Percentiles rank a stretch among this genome's conserved stretches.
Evolutionary conservation across 768 basidiomycete genomes (phyloP).

Genomic region (Russula dissimulans): DNA sequence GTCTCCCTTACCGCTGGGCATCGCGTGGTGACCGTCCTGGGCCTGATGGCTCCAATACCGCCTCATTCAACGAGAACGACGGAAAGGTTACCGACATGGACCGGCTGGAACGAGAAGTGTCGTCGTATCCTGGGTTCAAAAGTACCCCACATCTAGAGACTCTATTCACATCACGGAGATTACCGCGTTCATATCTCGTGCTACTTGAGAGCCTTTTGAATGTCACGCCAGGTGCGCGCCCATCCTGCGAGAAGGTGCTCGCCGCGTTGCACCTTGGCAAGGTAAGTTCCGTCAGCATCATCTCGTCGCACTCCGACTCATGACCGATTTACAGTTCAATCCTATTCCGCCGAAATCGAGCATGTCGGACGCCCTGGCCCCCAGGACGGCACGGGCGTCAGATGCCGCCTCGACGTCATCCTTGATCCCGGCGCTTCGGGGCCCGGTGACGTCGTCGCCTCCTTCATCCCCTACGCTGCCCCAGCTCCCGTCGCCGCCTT

Average conservation of each 20-base stretch:
- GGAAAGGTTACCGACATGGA: slow-evolving; percentile 52
- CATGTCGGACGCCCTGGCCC: slow-evolving; percentile 7
- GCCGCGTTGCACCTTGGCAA: slow-evolving; percentile 59
- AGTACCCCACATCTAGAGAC: slow-evolving; percentile 41
- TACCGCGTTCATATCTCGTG: slow-evolving; percentile 62
- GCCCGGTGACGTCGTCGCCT: background rate
- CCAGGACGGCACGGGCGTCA: slow-evolving; percentile 2
- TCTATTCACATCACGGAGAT: slow-evolving; percentile 58
- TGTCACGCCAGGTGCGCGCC: slow-evolving; percentile 49
- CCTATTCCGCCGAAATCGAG: slow-evolving; percentile 9
- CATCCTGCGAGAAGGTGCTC: slow-evolving; percentile 64
- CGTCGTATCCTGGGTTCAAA: slow-evolving; percentile 64
- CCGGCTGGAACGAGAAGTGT: slow-evolving; percentile 62
- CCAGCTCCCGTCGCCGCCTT: slow-evolving; percentile 16
- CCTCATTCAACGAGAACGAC: slow-evolving; percentile 28
- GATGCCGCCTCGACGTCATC: slow-evolving; percentile 10
- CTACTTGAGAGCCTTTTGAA: slow-evolving; percentile 66
- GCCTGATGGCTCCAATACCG: background rate
- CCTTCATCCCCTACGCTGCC: background rate
- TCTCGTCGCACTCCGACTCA: background rate
- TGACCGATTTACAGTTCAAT: background rate
- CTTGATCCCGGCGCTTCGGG: slow-evolving; percentile 12
- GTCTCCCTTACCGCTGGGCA: slow-evolving; percentile 73
- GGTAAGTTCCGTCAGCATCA: slow-evolving; percentile 37
- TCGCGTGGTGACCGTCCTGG: slow-evolving; percentile 41